Percentiles rank a stretch among this genome's conserved stretches.
phyloP scores from a whole-genome alignment of 139 green algal species.

The Edaphochlamys debaryana region DNA sequence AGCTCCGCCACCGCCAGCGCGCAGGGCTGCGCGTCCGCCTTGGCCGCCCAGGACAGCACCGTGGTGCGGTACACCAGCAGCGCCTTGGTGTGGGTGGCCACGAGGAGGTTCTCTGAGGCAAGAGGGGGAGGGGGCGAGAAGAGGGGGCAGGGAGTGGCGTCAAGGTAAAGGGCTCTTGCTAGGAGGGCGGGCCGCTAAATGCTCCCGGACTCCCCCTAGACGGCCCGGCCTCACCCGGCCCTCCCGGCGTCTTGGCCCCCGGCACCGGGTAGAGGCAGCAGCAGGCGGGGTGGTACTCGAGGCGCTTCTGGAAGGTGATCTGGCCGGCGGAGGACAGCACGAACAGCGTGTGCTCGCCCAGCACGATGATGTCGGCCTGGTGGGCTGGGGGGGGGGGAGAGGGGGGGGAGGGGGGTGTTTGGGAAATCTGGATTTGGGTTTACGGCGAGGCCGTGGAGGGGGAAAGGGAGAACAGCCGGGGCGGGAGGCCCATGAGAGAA shows the following conservation, averaged over 20 bases:
- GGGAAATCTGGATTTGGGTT: no score
- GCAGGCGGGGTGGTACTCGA: conserved; percentile 74
- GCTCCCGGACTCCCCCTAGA: no score
- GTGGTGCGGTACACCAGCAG: conserved; percentile 67
- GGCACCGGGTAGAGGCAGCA: conserved; percentile 57
- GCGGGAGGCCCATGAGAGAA: no score
- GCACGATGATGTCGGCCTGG: conserved; percentile 61
- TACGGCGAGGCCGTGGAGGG: neutral
- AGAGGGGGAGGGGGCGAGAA: neutral
- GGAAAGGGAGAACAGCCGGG: neutral
- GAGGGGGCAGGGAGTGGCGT: neutral
- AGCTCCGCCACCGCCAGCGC: conserved; percentile 57
- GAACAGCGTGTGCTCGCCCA: conserved; percentile 72
- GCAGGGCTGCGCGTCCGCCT: conserved; percentile 59
- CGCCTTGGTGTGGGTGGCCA: conserved; percentile 64
- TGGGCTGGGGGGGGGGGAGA: conserved; percentile 20
- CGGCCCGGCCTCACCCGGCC: conserved; percentile 19
- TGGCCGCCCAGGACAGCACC: conserved; percentile 64
- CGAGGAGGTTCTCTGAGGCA: conserved; percentile 63
- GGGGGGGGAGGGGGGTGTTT: neutral
- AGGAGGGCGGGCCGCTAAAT: no score
- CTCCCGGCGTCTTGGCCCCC: conserved; percentile 40
- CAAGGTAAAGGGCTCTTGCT: no score
- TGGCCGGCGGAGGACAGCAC: conserved; percentile 44
- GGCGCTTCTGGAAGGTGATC: conserved; percentile 61